Evolutionary conservation across 2,329 filamentous ascomycete species (phyloP), one percentile per base, ranked within the genome.

Genomic region (Ophiostoma montium): DNA sequence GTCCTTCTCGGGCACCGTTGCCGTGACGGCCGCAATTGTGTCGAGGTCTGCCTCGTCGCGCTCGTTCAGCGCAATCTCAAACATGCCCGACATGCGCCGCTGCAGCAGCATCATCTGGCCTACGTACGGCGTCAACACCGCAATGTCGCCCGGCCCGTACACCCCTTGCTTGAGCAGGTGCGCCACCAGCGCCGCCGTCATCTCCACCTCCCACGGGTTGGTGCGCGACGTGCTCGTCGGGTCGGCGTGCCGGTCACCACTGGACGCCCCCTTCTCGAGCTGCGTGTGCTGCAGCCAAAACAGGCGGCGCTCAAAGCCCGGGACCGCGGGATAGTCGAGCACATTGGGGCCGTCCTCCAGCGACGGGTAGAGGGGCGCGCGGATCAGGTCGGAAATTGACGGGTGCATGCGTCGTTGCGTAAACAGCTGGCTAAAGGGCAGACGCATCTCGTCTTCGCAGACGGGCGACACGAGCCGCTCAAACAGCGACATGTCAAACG

Each of bases 321-420:
- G 57, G 0, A 82, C 72, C 13, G 69, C 58, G 0, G 74, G 74
- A 36, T 70, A 66, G 0, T 56, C 21, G 3, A 16, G 41, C 0
- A 70, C 66, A 0, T 46, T 59, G 0, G 62, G 53, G 8, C 69
- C 66, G 55, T 86, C 80, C 13, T 69, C 48, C 0, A 86, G 62
- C 0, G 64, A 55, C 0, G 71, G 73, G 52, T 86, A 85, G 0
- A 82, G 59, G 0, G 75, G 74, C 0, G 68, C 61, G 1, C 76
- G 66, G 9, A 86, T 65, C 0, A 86, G 68, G 2, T 61, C 59
- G 0, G 82, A 70, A 10, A 86, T 80, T 0, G 67, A 67, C 0
- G 81, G 82, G 47, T 74, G 70, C 80, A 86, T 86, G 11, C 81
- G 70, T 12, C 79, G 65, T 57, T 86, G 81, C 0, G 70, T 71